phyloP scores from a whole-genome alignment of 1,284 basidiomycete species.

The Tilletia caries region DNA sequence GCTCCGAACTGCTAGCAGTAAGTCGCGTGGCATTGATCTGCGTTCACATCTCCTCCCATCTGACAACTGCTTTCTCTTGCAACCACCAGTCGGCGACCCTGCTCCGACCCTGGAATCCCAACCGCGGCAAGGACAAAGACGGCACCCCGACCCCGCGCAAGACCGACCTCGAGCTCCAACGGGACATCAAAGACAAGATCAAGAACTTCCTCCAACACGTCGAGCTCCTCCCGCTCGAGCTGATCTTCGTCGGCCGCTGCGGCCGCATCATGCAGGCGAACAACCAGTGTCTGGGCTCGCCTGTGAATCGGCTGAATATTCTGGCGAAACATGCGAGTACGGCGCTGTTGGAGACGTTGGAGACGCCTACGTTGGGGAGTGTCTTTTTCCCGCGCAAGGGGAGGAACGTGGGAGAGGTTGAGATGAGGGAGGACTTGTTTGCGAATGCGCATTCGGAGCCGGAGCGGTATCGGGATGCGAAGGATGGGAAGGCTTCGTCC shows the following conservation, averaged over 20 bases:
- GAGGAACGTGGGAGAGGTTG: not conserved
- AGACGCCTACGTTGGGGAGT: conserved; percentile 30
- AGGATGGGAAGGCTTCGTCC: not conserved
- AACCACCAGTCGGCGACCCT: conserved; percentile 38
- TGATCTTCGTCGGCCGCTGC: conserved; percentile 41
- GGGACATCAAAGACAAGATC: conserved; percentile 38
- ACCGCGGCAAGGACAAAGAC: conserved; percentile 24
- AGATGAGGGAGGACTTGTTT: conserved; percentile 6
- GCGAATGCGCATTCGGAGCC: conserved; percentile 10
- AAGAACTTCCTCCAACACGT: conserved; percentile 43
- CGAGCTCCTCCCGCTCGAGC: conserved; percentile 44
- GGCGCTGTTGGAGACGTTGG: conserved; percentile 28
- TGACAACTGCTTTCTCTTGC: no score
- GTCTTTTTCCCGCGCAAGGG: conserved; percentile 26
- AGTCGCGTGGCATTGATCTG: no score
- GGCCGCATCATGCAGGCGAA: conserved; percentile 48
- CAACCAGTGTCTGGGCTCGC: conserved; percentile 45
- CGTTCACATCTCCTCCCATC: no score
- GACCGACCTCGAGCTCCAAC: conserved; percentile 31
- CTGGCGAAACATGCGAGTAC: conserved; percentile 43
- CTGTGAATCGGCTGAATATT: conserved; percentile 48
- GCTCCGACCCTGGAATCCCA: conserved; percentile 41
- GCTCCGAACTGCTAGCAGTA: conserved; percentile 37
- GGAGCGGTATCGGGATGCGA: not conserved
- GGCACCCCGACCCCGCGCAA: conserved; percentile 20